A percentile compares a stretch with the other conserved stretches of the same genome.
Evolutionary conservation across 192 early-diverging fungal species (phyloP).

Genomic region (Kappamyces sp.): DNA sequence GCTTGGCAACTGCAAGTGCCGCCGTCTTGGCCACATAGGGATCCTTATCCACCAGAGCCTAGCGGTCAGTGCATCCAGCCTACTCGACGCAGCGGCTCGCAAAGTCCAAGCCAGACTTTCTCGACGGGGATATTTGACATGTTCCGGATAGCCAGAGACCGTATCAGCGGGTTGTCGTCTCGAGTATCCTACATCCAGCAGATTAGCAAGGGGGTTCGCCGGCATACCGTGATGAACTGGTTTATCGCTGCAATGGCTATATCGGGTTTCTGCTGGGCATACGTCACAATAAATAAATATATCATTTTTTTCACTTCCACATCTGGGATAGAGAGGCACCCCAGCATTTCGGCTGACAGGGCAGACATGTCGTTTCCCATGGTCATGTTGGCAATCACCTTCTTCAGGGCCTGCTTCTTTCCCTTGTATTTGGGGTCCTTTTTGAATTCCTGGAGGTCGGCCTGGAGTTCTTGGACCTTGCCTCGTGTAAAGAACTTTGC

Average conservation of each 20-base stretch:
- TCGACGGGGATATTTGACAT: conserved; percentile 97
- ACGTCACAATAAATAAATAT: conserved; percentile 95
- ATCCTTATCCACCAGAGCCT: conserved; percentile 76
- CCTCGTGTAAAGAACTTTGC: conserved; percentile 16
- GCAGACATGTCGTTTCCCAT: conserved; percentile 99
- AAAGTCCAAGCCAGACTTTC: conserved; percentile 76
- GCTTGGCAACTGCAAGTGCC: conserved; percentile 88
- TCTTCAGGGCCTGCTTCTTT: conserved; percentile 9
- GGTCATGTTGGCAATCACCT: conserved; percentile 99
- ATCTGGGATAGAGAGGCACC: conserved; percentile 80
- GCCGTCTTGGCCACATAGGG: conserved; percentile 97
- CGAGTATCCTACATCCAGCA: conserved; percentile 64
- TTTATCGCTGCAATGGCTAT: conserved; percentile 88
- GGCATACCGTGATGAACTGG: conserved; percentile 73
- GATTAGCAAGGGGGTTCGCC: conserved; percentile 8
- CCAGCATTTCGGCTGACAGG: conserved; percentile 86
- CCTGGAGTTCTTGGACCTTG: conserved; percentile 11
- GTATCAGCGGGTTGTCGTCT: conserved; percentile 89
- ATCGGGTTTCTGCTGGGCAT: conserved; percentile 87
- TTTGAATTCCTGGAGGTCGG: neutral
- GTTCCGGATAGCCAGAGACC: conserved; percentile 92
- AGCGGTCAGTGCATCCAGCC: conserved; percentile 22
- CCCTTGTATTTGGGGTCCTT: conserved; percentile 1
- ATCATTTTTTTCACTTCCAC: conserved; percentile 67
- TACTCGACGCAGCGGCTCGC: conserved; percentile 67